phyloP scores from a whole-genome alignment of 2,329 filamentous ascomycete species.

The Juglanconis sp. region DNA sequence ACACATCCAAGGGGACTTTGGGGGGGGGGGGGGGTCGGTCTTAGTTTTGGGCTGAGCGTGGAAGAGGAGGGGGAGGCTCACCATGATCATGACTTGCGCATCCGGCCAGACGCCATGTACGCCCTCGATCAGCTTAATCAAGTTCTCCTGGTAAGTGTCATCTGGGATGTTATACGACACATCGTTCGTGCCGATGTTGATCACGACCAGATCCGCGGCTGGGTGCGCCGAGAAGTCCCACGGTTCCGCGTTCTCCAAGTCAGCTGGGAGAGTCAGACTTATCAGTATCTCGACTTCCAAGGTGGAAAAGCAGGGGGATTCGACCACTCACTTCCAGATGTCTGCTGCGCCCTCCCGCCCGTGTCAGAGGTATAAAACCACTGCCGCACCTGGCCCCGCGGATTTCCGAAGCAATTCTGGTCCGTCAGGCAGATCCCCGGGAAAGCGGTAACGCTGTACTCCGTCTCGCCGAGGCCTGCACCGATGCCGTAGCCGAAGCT shows the following conservation, averaged over 20 bases:
- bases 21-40: background rate
- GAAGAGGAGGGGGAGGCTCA: constrained; percentile 19
- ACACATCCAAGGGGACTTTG: too few species aligned
- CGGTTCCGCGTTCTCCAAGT: constrained; percentile 36
- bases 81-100: constrained; percentile 43
- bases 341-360: constrained; percentile 39
- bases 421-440: constrained; percentile 57
- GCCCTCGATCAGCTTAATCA: constrained; percentile 43
- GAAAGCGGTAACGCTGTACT: constrained; percentile 56
- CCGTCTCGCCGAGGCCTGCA: constrained; percentile 54
- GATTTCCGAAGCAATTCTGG: constrained; percentile 52
- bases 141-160: constrained; percentile 36
- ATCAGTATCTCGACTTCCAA: background rate
- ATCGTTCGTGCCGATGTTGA: constrained; percentile 47
- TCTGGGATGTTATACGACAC: constrained; percentile 34
- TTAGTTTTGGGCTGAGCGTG: constrained; percentile 19
- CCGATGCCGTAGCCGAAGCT: constrained; percentile 54
- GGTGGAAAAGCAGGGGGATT: background rate
- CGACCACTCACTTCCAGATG: constrained; percentile 39
- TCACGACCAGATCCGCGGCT: constrained; percentile 42
- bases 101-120: constrained; percentile 45
- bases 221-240: constrained; percentile 43
- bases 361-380: constrained; percentile 58
- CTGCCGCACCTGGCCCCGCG: constrained; percentile 49
- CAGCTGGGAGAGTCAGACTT: background rate